A percentile compares a stretch with the other conserved stretches of the same genome.
Conservation (phyloP, 2,329 filamentous ascomycete genomes). For the Colletotrichum musae region DNA sequence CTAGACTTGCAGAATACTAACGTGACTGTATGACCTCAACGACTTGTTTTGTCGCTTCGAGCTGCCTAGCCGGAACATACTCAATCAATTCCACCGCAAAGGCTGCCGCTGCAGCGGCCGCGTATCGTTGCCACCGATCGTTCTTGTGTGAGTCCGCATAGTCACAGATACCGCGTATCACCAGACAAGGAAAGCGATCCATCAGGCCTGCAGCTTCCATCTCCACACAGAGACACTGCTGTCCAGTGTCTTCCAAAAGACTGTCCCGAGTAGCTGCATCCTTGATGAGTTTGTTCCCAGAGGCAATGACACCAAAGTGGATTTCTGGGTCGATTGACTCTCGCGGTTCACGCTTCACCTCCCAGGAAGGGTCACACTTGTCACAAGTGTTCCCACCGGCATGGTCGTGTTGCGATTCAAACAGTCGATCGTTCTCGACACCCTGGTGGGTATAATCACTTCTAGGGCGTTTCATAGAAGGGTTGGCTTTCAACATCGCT, state of each 20-base stretch:
- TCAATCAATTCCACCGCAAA: constrained; percentile 38
- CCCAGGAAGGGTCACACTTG: constrained; percentile 6
- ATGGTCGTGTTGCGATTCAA: constrained; percentile 31
- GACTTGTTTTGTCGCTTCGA: no score
- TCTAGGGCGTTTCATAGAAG: constrained; percentile 22
- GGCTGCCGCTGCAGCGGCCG: constrained; percentile 51
- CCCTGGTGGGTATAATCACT: constrained; percentile 33
- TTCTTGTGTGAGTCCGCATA: constrained; percentile 58
- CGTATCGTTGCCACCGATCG: constrained; percentile 55
- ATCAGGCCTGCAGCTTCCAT: constrained; percentile 50
- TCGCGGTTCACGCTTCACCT: constrained; percentile 11
- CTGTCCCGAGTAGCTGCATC: constrained; percentile 49
- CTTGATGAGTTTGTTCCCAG: constrained; percentile 55
- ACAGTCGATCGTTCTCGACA: constrained; percentile 39
- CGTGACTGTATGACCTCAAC: no score
- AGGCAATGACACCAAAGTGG: constrained; percentile 49
- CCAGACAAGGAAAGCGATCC: constrained; percentile 50
- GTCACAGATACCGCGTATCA: constrained; percentile 56
- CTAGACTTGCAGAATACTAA: no score
- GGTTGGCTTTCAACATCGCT: constrained; percentile 31
- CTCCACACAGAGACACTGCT: constrained; percentile 46
- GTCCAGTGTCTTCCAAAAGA: constrained; percentile 43
- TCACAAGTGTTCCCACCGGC: constrained; percentile 24
- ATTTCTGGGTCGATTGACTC: constrained; percentile 12
- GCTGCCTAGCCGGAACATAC: no score